These are phyloP conservation scores for Fusarium piperis DNA, from an alignment of 2,329 filamentous ascomycete species.

Conservation along the genomic window DNA sequence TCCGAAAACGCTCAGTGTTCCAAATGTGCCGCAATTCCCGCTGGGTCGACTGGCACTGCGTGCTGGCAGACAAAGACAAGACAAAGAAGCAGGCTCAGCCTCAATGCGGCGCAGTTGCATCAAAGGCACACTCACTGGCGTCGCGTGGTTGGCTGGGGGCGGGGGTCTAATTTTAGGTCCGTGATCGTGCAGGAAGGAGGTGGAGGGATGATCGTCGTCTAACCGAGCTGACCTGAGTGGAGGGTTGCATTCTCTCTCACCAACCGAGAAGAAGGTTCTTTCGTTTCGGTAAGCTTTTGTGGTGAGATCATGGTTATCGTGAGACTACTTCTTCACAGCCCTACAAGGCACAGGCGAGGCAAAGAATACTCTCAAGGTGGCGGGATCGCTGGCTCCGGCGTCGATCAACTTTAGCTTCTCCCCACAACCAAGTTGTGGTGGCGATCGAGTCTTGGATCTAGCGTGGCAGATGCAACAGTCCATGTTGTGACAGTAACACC, in stretches of 20 bases:
- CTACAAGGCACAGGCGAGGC: neutral
- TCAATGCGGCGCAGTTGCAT: conserved; percentile 21
- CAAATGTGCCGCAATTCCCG: neutral
- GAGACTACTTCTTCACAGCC: neutral
- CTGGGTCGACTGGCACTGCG: neutral
- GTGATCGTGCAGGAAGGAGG: neutral
- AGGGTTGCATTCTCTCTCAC: neutral
- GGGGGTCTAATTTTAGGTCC: conserved; percentile 21
- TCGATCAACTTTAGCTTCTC: neutral
- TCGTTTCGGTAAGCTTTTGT: neutral
- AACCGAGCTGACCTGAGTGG: neutral
- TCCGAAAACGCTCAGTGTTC: neutral
- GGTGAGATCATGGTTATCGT: neutral
- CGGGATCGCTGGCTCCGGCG: neutral
- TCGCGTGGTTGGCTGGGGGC: conserved; percentile 8
- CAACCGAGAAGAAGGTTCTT: neutral
- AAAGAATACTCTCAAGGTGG: neutral
- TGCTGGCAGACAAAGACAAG: neutral
- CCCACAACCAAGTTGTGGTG: neutral
- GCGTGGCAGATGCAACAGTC: neutral
- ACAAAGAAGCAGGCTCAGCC: neutral
- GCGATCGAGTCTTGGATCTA: neutral
- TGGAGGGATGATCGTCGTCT: neutral
- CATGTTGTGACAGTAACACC: neutral
- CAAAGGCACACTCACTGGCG: neutral